Evolutionary conservation across 2,329 filamentous ascomycete genomes (phyloP), one percentile per base, ranked within the genome.

Genomic region (Neonectria hederae): DNA sequence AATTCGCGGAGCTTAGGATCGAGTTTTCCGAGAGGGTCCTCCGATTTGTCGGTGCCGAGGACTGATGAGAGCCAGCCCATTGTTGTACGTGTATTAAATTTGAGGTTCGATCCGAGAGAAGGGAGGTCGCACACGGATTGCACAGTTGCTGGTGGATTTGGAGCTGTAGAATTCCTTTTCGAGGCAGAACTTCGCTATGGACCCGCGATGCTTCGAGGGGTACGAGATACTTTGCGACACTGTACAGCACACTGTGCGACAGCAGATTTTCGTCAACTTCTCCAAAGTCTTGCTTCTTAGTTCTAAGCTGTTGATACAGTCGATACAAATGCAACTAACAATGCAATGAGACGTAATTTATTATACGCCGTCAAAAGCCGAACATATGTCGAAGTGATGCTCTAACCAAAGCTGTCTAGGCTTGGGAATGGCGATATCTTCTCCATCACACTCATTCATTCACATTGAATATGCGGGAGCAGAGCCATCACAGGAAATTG

Each of bases 1-100:
- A 94, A 97, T 69, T 95, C 91, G 74, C 91, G 91, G 61, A 97
- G 87, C 68, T 90, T 89, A 42, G 93, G 92, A 75, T 97, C 93
- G 72, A 97, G 89, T 72, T 92, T 90, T 72, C 86, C 84, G 69
- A 93, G 84, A 24, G 92, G 89, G 67, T 89, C 84, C 72, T 77
- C 76, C 67, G 79, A 80, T 65, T 77, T 81, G 58, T 79, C 77
- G 69, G 83, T 80, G 72, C 84, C 77, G 67, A 86, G 84, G 64
- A 87, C 80, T 63, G 83, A 83, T 68, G 84, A 82, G 72, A 87
- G 79, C 85, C 86, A 89, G 69, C 86, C 86, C 87, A 89, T 89
- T 63, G 69, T 66, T 38, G 52, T 10, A 22, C 51, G 19, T 57
- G 28, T 4, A 26, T 13, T 26, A 24, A 10, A 22, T 54, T 40